phyloP scores from a whole-genome alignment of 371 early-diverging fungal species.

The Mucor plumbeus region DNA sequence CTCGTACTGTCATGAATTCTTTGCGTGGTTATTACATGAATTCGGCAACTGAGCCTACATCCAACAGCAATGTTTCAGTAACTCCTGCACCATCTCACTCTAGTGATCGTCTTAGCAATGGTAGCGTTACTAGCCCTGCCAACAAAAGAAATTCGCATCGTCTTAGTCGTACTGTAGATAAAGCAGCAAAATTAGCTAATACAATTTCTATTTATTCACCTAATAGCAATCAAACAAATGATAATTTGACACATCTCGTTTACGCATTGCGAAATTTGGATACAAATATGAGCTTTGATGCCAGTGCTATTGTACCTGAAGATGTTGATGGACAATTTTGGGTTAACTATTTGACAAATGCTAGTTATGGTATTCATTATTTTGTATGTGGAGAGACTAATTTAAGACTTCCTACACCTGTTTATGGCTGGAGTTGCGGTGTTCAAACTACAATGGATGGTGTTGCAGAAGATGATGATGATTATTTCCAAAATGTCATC shows the following conservation, averaged over 20 bases:
- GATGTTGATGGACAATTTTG: slow-evolving; percentile 44
- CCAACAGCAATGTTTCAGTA: neutral
- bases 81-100: slow-evolving; percentile 14
- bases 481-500: slow-evolving; percentile 32
- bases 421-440: slow-evolving; percentile 50
- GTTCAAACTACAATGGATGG: slow-evolving; percentile 10
- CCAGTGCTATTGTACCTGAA: slow-evolving; percentile 37
- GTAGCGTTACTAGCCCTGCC: slow-evolving; percentile 2
- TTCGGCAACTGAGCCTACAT: neutral
- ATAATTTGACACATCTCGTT: slow-evolving; percentile 7
- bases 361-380: slow-evolving; percentile 55
- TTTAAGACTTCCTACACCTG: slow-evolving; percentile 36
- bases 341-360: slow-evolving; percentile 49
- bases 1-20: slow-evolving; percentile 54
- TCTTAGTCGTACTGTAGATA: slow-evolving; percentile 44
- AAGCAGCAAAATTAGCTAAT: slow-evolving; percentile 36
- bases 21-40: slow-evolving; percentile 29
- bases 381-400: slow-evolving; percentile 46
- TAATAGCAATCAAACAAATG: neutral
- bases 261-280: slow-evolving; percentile 12
- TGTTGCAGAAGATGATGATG: slow-evolving; percentile 13
- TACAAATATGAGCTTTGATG: slow-evolving; percentile 25
- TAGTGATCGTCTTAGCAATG: slow-evolving; percentile 1
- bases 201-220: slow-evolving; percentile 39
- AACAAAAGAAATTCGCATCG: slow-evolving; percentile 45